A percentile compares a stretch with the other conserved stretches of the same genome.
These are phyloP conservation scores for Rhipidocladum racemiflorum DNA, from an alignment of 176 grass and related monocot genomes.

Conservation along the genomic window DNA sequence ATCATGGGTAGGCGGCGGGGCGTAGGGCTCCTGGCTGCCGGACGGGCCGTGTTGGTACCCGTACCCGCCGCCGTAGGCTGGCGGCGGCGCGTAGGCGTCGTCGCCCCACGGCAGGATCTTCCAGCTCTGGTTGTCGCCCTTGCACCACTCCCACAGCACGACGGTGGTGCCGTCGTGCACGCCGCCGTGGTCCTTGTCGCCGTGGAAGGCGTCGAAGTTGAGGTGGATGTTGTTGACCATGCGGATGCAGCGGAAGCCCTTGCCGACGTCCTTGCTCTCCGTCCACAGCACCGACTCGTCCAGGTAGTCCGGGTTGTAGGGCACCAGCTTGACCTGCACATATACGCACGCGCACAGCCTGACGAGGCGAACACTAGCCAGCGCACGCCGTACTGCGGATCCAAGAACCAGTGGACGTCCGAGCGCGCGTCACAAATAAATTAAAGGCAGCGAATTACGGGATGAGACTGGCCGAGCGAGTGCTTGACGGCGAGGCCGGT, in stretches of 20 bases:
- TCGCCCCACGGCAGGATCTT: conserved; percentile 58
- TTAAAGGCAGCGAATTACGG: not conserved
- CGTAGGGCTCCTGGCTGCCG: conserved; percentile 4
- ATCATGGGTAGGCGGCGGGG: not conserved
- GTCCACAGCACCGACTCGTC: conserved; percentile 81
- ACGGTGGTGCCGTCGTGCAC: conserved; percentile 62
- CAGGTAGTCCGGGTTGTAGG: conserved; percentile 42
- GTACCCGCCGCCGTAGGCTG: not conserved
- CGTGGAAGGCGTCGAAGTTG: conserved; percentile 73
- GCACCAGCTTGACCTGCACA: conserved; percentile 42
- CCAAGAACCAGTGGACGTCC: too few relatives aligned
- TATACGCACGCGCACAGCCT: too few relatives aligned
- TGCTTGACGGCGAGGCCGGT: conserved; percentile 79
- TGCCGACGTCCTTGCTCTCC: conserved; percentile 59
- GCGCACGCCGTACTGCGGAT: too few relatives aligned
- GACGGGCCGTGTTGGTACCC: conserved; percentile 16
- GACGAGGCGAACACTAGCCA: too few relatives aligned
- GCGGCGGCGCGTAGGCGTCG: conserved; percentile 11
- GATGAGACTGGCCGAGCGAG: conserved; percentile 74
- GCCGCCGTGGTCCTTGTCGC: conserved; percentile 71
- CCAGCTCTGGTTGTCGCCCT: conserved; percentile 76
- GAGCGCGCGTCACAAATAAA: not conserved
- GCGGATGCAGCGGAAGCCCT: conserved; percentile 79
- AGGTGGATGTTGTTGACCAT: conserved; percentile 76
- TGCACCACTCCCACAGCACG: conserved; percentile 78